phyloP scores from a whole-genome alignment of 169 alveolate species.

The Eimeria tenella region DNA sequence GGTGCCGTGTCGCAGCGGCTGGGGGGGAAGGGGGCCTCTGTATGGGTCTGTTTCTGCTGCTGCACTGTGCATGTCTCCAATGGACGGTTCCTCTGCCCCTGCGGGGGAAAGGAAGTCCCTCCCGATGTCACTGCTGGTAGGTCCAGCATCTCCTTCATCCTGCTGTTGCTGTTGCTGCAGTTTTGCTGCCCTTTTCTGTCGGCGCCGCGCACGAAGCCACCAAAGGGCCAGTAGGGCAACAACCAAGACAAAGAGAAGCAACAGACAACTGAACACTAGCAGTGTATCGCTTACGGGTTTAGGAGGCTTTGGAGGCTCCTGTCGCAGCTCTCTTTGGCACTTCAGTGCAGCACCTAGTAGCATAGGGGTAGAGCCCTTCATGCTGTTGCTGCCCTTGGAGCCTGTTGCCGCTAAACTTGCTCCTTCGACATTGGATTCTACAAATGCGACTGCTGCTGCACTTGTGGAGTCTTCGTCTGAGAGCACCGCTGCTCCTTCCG shows the following conservation, averaged over 20 bases:
- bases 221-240: conserved; percentile 66
- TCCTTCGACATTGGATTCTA: background rate
- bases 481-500: background rate
- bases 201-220: conserved; percentile 61
- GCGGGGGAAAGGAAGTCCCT: conserved; percentile 12
- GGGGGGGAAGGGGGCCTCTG: conserved; percentile 11
- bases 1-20: conserved; percentile 1
- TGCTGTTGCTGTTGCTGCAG: conserved; percentile 60
- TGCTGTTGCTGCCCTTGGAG: background rate
- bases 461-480: background rate
- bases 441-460: background rate
- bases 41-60: background rate
- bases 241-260: conserved; percentile 67
- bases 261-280: conserved; percentile 63
- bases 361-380: conserved; percentile 9
- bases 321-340: conserved; percentile 73
- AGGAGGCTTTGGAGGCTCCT: conserved; percentile 57
- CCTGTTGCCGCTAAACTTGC: background rate
- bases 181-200: conserved; percentile 42
- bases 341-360: conserved; percentile 36
- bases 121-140: conserved; percentile 24
- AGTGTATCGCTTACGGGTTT: conserved; percentile 76
- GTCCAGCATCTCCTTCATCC: background rate
- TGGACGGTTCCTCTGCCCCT: background rate
- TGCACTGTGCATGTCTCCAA: conserved; percentile 7